Evolutionary conservation across 306 rosid species (phyloP).

Genomic region (Cyclanthera cordifolia): DNA sequence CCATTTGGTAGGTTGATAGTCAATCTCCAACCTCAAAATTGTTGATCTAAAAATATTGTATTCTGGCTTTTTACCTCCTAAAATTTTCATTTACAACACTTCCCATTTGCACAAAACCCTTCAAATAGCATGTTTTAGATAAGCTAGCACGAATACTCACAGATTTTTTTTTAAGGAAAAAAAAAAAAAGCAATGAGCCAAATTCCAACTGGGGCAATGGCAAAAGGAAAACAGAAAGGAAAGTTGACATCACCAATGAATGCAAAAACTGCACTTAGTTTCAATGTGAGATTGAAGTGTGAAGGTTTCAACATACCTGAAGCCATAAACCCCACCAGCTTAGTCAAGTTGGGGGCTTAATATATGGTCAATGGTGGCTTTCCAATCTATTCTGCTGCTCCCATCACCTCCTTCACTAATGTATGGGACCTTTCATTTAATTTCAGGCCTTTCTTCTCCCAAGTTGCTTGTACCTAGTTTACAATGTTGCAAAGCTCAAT

Average conservation of each 20-base stretch:
- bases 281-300: not conserved
- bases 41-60: too few species aligned
- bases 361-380: not conserved
- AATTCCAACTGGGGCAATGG: not conserved
- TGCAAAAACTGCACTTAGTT: not conserved
- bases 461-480: conserved; percentile 10
- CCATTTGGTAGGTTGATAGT: too few species aligned
- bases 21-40: too few species aligned
- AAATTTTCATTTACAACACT: too few species aligned
- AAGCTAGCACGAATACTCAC: too few species aligned
- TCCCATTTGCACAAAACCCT: too few species aligned
- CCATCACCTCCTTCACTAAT: not conserved
- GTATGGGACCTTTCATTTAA: conserved; percentile 9
- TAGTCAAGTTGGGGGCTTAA: not conserved
- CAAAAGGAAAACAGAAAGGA: not conserved
- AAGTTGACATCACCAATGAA: not conserved
- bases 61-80: too few species aligned
- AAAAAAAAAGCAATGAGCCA: not conserved
- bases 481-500: not conserved
- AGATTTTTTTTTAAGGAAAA: not conserved
- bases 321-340: not conserved
- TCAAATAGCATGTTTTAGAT: too few species aligned
- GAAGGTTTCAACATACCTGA: not conserved
- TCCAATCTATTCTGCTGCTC: not conserved
- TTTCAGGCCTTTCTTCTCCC: conserved; percentile 13